Evolutionary conservation across 169 alveolate genomes (phyloP).

Genomic region (Babesia microti): DNA sequence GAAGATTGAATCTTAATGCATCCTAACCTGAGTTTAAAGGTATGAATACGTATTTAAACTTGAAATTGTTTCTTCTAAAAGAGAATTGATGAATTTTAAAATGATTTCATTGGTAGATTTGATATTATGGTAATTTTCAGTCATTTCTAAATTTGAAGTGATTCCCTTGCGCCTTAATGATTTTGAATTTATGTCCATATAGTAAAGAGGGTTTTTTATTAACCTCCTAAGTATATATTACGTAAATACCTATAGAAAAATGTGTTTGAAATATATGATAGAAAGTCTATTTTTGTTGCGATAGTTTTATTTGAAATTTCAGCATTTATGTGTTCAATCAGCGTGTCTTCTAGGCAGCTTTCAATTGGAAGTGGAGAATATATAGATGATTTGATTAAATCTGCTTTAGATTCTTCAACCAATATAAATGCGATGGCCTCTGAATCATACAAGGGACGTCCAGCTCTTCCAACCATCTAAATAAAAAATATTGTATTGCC

Average conservation of each 20-base stretch:
- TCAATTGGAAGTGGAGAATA: conserved; percentile 99
- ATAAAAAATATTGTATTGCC: conserved; percentile 4
- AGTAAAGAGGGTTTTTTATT: conserved; percentile 57
- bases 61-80: too few species aligned
- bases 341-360: conserved; percentile 75
- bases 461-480: conserved; percentile 99
- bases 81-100: too few species aligned
- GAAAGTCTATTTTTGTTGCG: conserved; percentile 53
- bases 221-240: conserved; percentile 58
- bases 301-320: conserved; percentile 93
- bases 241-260: conserved; percentile 73
- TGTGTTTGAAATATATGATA: conserved; percentile 70
- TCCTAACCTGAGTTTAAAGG: too few species aligned
- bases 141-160: too few species aligned
- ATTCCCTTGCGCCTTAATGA: too few species aligned
- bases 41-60: too few species aligned
- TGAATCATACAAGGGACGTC: conserved; percentile 95
- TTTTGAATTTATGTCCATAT: conserved; percentile 32
- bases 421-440: conserved; percentile 91
- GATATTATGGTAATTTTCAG: conserved; percentile 12
- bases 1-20: conserved; percentile 8
- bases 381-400: conserved; percentile 90
- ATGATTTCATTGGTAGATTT: conserved; percentile 6
- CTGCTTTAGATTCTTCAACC: conserved; percentile 89
- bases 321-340: conserved; percentile 93